Evolutionary conservation across 345 rosid species (phyloP).

Genomic region (Arabis alpina): DNA sequence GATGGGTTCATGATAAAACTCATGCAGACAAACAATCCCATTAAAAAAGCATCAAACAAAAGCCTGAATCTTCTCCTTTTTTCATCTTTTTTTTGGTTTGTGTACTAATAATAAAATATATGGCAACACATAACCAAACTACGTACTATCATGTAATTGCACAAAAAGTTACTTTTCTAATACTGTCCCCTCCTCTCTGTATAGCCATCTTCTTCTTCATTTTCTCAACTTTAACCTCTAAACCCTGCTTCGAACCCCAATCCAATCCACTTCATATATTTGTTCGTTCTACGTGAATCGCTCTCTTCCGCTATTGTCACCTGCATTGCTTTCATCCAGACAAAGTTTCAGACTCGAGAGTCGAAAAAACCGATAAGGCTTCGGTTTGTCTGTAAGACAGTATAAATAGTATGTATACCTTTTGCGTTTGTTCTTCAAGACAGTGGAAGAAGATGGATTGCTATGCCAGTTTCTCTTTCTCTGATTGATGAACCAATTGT

Average conservation of each 20-base stretch:
- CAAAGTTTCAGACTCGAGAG: constrained; percentile 41
- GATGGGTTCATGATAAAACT: constrained; percentile 29
- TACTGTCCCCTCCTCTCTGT: constrained; percentile 39
- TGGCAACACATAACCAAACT: constrained; percentile 41
- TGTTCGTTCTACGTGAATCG: constrained; percentile 53
- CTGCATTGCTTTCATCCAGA: constrained; percentile 85
- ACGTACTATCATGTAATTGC: constrained; percentile 38
- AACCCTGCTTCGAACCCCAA: constrained; percentile 29
- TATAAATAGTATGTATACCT: constrained; percentile 55
- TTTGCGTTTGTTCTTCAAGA: constrained; percentile 86
- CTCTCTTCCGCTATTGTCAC: constrained; percentile 68
- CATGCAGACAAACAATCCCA: constrained; percentile 36
- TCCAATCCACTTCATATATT: constrained; percentile 15
- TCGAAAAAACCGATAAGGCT: background rate
- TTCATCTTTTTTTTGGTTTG: constrained; percentile 21
- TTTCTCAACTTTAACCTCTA: constrained; percentile 26
- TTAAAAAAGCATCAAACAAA: constrained; percentile 16
- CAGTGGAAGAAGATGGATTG: constrained; percentile 83
- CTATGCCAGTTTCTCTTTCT: constrained; percentile 99
- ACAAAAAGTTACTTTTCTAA: constrained; percentile 42
- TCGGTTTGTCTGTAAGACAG: background rate
- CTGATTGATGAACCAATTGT: constrained; percentile 98
- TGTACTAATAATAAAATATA: constrained; percentile 31
- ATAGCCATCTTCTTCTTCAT: constrained; percentile 27
- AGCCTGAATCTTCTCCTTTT: constrained; percentile 26